A percentile compares a stretch with the other conserved stretches of the same genome.
Evolutionary conservation across 2,329 filamentous ascomycete genomes (phyloP).

Genomic region (Colletotrichum orchidophilum): DNA sequence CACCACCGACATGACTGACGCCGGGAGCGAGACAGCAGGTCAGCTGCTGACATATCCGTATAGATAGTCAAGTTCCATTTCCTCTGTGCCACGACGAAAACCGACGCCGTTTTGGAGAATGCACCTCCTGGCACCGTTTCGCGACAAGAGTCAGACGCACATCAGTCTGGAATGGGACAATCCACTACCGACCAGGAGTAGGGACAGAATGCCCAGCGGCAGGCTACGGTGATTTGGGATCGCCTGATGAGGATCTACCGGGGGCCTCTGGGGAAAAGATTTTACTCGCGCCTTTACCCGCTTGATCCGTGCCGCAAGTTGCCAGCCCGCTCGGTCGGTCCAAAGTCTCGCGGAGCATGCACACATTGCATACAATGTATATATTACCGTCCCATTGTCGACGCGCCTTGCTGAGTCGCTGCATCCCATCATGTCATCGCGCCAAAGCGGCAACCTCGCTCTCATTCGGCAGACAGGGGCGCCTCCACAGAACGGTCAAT

Average conservation of each 20-base stretch:
- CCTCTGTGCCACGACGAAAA: background rate
- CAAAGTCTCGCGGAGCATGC: background rate
- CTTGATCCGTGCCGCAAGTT: slow-evolving; percentile 22
- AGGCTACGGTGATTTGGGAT: background rate
- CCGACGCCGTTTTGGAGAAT: background rate
- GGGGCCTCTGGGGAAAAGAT: background rate
- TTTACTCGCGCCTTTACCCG: slow-evolving; percentile 15
- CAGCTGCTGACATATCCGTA: background rate
- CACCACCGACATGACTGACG: slow-evolving; percentile 1
- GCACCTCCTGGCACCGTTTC: background rate
- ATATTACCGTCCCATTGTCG: background rate
- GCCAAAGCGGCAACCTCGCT: slow-evolving; percentile 4
- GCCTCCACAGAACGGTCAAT: background rate
- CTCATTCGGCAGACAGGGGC: background rate
- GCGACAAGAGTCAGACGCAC: slow-evolving; percentile 1
- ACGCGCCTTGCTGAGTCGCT: background rate
- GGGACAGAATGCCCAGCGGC: background rate
- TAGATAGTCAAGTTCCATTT: slow-evolving; percentile 4
- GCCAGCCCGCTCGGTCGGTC: slow-evolving; percentile 6
- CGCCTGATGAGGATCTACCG: slow-evolving; percentile 23
- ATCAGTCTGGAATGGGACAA: slow-evolving; percentile 4
- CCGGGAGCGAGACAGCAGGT: background rate
- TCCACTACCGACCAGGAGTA: slow-evolving; percentile 4
- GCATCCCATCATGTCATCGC: background rate
- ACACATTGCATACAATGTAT: background rate